phyloP scores from a whole-genome alignment of 306 rosid species.

The Styphnolobium japonicum region DNA sequence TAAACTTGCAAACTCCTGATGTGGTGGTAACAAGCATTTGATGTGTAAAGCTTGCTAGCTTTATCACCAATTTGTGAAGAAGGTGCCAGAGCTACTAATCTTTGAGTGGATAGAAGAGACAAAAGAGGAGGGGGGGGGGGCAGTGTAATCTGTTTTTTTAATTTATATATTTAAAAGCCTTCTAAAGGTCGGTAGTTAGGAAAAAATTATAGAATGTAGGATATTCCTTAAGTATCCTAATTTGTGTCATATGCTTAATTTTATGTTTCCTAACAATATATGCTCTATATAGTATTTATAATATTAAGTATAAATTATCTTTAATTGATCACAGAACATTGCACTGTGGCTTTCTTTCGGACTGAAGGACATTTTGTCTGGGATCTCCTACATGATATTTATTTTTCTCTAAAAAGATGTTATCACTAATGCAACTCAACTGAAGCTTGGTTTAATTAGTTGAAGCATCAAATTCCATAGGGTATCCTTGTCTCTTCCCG shows the following conservation, averaged over 20 bases:
- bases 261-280: neutral
- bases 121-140: neutral
- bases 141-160: neutral
- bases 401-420: neutral
- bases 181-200: neutral
- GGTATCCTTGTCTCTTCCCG: neutral
- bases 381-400: neutral
- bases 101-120: slow-evolving; percentile 9
- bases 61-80: slow-evolving; percentile 25
- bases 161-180: slow-evolving; percentile 11
- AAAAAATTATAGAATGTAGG: neutral
- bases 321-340: slow-evolving; percentile 1
- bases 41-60: slow-evolving; percentile 27
- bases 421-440: neutral
- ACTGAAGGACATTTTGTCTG: neutral
- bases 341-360: neutral
- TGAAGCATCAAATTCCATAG: neutral
- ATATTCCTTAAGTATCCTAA: neutral
- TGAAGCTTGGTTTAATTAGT: neutral
- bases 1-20: slow-evolving; percentile 38
- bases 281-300: no score
- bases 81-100: slow-evolving; percentile 26
- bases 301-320: no score
- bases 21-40: slow-evolving; percentile 20
- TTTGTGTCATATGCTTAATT: neutral